Percentiles rank a stretch among this genome's conserved stretches.
Evolutionary conservation across 2,329 filamentous ascomycete species (phyloP).

Genomic region (Apiospora sp.): DNA sequence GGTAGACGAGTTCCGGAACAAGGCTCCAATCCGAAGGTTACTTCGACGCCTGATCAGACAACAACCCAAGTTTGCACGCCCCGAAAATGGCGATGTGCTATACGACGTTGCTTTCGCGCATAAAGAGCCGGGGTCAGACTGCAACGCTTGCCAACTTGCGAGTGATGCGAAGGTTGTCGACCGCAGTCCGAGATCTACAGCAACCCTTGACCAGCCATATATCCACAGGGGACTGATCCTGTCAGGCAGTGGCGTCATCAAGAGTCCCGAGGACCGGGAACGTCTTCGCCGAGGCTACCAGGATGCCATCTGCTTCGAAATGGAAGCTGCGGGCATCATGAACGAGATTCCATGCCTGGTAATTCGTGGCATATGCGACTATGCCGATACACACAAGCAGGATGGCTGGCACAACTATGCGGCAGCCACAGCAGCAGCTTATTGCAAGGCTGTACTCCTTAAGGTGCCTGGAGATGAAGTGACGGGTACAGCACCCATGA

Average conservation of each 20-base stretch:
- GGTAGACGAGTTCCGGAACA: not conserved
- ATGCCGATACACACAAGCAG: slow-evolving; percentile 41
- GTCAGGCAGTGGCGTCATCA: slow-evolving; percentile 42
- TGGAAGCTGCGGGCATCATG: slow-evolving; percentile 42
- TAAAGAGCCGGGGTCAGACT: not conserved
- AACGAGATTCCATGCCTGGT: slow-evolving; percentile 41
- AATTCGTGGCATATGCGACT: slow-evolving; percentile 44
- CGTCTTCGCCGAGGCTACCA: slow-evolving; percentile 27
- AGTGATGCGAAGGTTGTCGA: no score
- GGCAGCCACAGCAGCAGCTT: slow-evolving; percentile 37
- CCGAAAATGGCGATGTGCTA: not conserved
- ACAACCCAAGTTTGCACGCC: not conserved
- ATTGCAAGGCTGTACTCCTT: slow-evolving; percentile 30
- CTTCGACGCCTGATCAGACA: not conserved
- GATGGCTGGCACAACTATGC: slow-evolving; percentile 37
- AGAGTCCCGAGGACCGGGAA: slow-evolving; percentile 38
- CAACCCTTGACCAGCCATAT: slow-evolving; percentile 31
- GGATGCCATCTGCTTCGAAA: slow-evolving; percentile 41
- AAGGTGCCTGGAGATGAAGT: not conserved
- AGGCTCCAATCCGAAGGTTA: not conserved
- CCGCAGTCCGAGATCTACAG: not conserved
- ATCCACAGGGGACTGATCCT: slow-evolving; percentile 47
- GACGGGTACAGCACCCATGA: not conserved
- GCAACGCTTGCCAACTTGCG: not conserved
- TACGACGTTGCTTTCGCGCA: not conserved